A percentile compares a stretch with the other conserved stretches of the same genome.
phyloP scores from a whole-genome alignment of 768 basidiomycete genomes.

The Inosperma sp. region DNA sequence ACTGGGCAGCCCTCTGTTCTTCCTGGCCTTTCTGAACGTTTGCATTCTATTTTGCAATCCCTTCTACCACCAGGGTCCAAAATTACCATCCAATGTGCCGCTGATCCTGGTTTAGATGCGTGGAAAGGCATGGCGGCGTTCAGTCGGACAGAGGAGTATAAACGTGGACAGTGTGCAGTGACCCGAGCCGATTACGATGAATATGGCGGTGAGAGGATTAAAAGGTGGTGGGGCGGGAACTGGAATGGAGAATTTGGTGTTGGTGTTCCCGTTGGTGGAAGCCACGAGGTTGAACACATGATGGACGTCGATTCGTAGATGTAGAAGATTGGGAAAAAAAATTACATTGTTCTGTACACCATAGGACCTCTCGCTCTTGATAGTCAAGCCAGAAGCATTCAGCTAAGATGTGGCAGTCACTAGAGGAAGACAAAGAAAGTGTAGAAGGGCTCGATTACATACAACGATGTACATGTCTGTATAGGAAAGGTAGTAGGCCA shows the following conservation, averaged over 20 bases:
- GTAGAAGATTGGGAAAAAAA: no score
- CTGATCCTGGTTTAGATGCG: slow-evolving; percentile 67
- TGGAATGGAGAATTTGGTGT: slow-evolving; percentile 47
- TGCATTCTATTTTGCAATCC: slow-evolving; percentile 74
- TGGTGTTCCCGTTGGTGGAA: not conserved
- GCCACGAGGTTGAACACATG: slow-evolving; percentile 6
- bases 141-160: slow-evolving; percentile 52
- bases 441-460: no score
- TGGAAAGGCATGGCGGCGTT: slow-evolving; percentile 93
- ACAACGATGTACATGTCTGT: no score
- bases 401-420: no score
- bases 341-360: no score
- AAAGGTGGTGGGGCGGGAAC: slow-evolving; percentile 91
- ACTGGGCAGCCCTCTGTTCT: slow-evolving; percentile 80
- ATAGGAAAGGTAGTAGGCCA: no score
- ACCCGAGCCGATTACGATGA: slow-evolving; percentile 86
- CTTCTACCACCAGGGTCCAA: slow-evolving; percentile 80
- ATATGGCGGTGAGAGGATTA: slow-evolving; percentile 80
- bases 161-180: slow-evolving; percentile 42
- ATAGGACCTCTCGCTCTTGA: no score
- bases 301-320: slow-evolving; percentile 16
- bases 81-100: slow-evolving; percentile 58
- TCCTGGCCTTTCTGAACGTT: slow-evolving; percentile 60
- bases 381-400: no score
- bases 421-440: no score